Conservation (phyloP, 2,329 filamentous ascomycete genomes). For the Aspergillus intermedius region DNA sequence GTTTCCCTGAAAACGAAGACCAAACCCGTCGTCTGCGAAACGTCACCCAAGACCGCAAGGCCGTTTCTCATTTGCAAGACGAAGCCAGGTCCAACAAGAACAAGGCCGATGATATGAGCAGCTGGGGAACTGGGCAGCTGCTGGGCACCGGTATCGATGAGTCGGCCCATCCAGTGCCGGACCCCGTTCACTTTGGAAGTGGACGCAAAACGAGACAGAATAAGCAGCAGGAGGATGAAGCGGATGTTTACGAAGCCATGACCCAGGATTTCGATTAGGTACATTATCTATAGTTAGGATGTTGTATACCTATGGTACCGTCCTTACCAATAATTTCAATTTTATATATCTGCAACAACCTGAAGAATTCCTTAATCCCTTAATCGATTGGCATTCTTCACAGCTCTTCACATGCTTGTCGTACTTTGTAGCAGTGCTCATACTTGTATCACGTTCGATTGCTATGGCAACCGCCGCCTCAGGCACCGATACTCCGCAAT, state of each 20-base stretch:
- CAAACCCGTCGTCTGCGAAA: slow-evolving; percentile 17
- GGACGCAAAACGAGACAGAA: slow-evolving; percentile 13
- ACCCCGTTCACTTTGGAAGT: slow-evolving; percentile 18
- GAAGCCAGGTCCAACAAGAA: slow-evolving; percentile 3
- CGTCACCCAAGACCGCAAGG: slow-evolving; percentile 19
- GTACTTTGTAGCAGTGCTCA: too few relatives aligned
- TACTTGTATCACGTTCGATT: slow-evolving; percentile 8
- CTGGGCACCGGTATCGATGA: slow-evolving; percentile 25
- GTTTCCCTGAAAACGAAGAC: slow-evolving; percentile 14
- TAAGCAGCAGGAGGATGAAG: slow-evolving; percentile 14
- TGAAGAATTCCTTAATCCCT: neutral
- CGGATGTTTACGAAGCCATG: slow-evolving; percentile 26
- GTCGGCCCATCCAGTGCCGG: slow-evolving; percentile 27
- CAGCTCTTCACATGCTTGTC: too few relatives aligned
- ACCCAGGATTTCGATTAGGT: slow-evolving; percentile 24
- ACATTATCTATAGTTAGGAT: neutral
- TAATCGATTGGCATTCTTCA: too few relatives aligned
- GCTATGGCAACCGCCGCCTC: slow-evolving; percentile 25
- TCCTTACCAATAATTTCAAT: too few relatives aligned
- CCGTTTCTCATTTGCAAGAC: slow-evolving; percentile 9
- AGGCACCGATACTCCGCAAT: slow-evolving; percentile 6
- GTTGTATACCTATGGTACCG: neutral
- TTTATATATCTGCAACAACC: neutral
- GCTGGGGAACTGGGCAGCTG: slow-evolving; percentile 23
- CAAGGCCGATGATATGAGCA: slow-evolving; percentile 8